Base-by-base conservation (phyloP, 768 basidiomycete genomes). In the Nevesoporus exiguus region DNA sequence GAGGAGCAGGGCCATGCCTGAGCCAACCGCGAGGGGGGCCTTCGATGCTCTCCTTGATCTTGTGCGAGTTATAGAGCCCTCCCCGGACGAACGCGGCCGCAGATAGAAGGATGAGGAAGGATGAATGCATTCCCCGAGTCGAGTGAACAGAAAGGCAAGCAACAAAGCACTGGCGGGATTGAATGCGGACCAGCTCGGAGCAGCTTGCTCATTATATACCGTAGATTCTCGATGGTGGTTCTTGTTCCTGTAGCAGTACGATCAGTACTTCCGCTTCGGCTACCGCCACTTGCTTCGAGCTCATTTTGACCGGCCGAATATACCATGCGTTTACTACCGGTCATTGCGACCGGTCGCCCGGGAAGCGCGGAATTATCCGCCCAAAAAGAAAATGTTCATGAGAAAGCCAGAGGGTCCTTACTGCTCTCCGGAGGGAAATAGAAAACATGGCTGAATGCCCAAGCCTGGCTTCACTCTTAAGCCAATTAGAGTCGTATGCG, bases 41-140 rank as follows among this genome's bases (percentile, higher is more conserved):
- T n/a, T 63, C 5, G 49, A 81, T 70, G 48, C 66, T 72, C 57
- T 84, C 81, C 69, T 84, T 85, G 64, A 82, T 66, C 60, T 68
- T 74, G 48, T 62, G 47, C 0, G 61, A 51, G 21, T 54, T 54
- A 41, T 56, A 51, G 24, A 8, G 61, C 61, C 3, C 27, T 24
- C n/a, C n/a, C n/a, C n/a, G n/a, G 15, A 51, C 65, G 36, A 65
- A 50, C 41, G 52, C 37, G 13, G 39, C 51, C n/a, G 27, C 51
- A 21, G 64, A 50, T 8, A 55, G 36, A 50, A 67, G 34, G 42
- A 42, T 19, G 10, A 65, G 13, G n/a, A 64, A 40, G 0, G 41
- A 42, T 8, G 45, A n/a, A 31, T 53, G 55, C 63, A 65, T 65
- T 17, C 33, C 19, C 17, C 5, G 9, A 3, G 13, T 50, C 15